Conservation (phyloP, 2,329 filamentous ascomycete genomes). For the Aspergillus awamori region DNA sequence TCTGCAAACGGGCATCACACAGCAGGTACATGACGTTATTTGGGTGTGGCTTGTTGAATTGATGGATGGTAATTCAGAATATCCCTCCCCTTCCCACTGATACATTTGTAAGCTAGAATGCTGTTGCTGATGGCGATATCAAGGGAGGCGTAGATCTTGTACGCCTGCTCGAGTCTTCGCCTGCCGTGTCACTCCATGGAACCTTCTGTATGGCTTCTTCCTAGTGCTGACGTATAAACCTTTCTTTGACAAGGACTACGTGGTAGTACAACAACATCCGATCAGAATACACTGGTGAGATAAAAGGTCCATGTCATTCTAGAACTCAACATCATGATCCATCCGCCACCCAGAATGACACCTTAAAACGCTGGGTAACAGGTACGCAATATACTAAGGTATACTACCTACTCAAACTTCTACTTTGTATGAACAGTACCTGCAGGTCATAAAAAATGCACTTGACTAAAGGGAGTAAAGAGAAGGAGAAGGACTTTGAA, state of each 20-base stretch:
- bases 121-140: neutral
- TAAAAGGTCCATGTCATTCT: neutral
- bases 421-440: neutral
- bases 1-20: conserved; percentile 4
- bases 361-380: neutral
- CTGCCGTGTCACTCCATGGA: conserved; percentile 11
- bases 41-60: conserved; percentile 4
- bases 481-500: neutral
- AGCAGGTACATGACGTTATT: conserved; percentile 2
- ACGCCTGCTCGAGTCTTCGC: conserved; percentile 8
- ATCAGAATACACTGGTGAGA: neutral
- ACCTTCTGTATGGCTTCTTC: conserved; percentile 9
- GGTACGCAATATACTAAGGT: neutral
- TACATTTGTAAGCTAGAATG: neutral
- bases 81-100: neutral
- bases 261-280: conserved; percentile 2
- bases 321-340: neutral
- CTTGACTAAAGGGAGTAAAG: neutral
- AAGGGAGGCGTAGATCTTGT: conserved; percentile 3
- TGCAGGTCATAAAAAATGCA: neutral
- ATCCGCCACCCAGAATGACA: neutral
- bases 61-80: neutral
- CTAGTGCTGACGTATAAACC: conserved; percentile 1
- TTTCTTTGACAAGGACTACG: neutral
- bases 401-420: neutral